Evolutionary conservation across 2,329 filamentous ascomycete genomes (phyloP).

Genomic region (Ambrosiella xylebori): DNA sequence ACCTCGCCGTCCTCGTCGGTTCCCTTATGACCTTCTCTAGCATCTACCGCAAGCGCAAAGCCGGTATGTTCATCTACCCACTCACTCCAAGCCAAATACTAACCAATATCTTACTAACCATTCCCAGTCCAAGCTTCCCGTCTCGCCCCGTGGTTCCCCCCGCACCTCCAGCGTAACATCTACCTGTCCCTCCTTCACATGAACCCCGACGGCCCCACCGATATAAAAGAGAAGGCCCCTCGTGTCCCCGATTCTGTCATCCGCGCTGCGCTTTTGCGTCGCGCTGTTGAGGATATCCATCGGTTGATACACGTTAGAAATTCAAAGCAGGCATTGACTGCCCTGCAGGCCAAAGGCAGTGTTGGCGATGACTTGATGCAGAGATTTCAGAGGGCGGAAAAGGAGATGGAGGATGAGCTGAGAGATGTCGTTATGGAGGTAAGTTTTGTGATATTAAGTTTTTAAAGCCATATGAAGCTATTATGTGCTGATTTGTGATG

Average conservation of each 20-base stretch:
- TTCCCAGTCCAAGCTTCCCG: conserved; percentile 55
- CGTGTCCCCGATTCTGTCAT: conserved; percentile 68
- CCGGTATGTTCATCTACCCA: conserved; percentile 34
- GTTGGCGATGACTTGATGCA: conserved; percentile 95
- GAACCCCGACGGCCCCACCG: conserved; percentile 34
- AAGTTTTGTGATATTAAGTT: conserved; percentile 16
- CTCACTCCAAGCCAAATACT: conserved; percentile 14
- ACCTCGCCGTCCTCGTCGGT: conserved; percentile 71
- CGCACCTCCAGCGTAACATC: conserved; percentile 81
- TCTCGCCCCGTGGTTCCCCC: conserved; percentile 85
- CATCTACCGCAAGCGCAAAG: conserved; percentile 85
- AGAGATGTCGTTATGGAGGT: conserved; percentile 89
- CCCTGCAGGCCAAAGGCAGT: conserved; percentile 71
- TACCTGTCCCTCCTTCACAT: conserved; percentile 86
- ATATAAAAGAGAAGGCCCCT: conserved; percentile 56
- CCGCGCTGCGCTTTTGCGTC: conserved; percentile 71
- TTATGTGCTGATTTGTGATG: not conserved
- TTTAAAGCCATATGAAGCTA: not conserved
- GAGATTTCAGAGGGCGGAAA: conserved; percentile 77
- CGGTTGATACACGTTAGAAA: conserved; percentile 77
- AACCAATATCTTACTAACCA: not conserved
- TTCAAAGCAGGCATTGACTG: conserved; percentile 73
- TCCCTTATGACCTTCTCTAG: conserved; percentile 83
- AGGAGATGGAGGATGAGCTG: conserved; percentile 93
- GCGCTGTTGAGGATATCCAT: conserved; percentile 83